These are phyloP conservation scores for Sungouiozyma intestinalis DNA, from an alignment of 805 yeast genomes.

Conservation along the genomic window DNA sequence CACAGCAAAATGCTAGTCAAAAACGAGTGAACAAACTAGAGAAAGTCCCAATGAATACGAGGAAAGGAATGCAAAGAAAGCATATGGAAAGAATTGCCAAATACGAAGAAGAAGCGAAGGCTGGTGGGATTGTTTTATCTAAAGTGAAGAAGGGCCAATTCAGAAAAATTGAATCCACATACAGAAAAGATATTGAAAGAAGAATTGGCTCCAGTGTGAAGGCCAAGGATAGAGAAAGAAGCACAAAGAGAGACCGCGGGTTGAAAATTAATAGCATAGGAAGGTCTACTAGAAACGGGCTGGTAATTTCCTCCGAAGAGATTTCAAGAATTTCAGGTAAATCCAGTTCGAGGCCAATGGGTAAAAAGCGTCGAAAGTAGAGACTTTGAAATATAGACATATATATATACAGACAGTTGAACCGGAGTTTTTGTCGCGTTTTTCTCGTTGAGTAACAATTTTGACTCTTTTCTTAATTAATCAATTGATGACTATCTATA, in stretches of 20 bases:
- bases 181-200: conserved; percentile 29
- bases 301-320: conserved; percentile 58
- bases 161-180: conserved; percentile 43
- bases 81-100: conserved; percentile 41
- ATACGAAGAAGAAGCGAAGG: conserved; percentile 68
- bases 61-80: conserved; percentile 70
- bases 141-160: conserved; percentile 57
- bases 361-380: neutral
- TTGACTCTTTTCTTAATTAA: neutral
- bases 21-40: conserved; percentile 36
- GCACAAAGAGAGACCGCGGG: conserved; percentile 57
- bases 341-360: neutral
- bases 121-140: conserved; percentile 84
- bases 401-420: too few relatives aligned
- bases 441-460: too few relatives aligned
- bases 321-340: conserved; percentile 31
- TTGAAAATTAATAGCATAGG: conserved; percentile 70
- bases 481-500: too few relatives aligned
- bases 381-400: neutral
- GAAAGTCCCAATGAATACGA: conserved; percentile 79
- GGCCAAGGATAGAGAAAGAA: conserved; percentile 33
- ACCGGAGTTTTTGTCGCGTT: too few relatives aligned
- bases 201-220: conserved; percentile 43
- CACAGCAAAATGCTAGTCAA: conserved; percentile 37
- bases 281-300: conserved; percentile 65